Evolutionary conservation across 257 asterid genomes (phyloP).

Genomic region (Fraxinus americana): DNA sequence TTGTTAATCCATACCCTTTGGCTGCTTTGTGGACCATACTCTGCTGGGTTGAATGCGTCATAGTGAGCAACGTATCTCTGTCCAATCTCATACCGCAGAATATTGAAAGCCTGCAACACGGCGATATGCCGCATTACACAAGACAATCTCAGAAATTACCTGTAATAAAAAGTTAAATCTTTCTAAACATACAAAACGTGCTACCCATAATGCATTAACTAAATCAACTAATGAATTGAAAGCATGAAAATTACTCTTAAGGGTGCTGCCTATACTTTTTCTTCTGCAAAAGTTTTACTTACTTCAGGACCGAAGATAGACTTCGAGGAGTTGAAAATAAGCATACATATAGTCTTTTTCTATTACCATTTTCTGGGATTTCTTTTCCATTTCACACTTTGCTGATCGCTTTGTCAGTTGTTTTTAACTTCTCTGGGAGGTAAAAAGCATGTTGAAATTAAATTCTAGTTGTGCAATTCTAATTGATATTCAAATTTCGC

Average conservation of each 20-base stretch:
- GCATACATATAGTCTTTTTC: no score
- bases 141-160: slow-evolving; percentile 50
- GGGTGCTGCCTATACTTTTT: neutral
- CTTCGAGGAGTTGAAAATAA: no score
- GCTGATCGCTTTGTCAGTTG: neutral
- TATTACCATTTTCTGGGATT: neutral
- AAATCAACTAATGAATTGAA: neutral
- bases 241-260: neutral
- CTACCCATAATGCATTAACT: slow-evolving; percentile 13
- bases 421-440: neutral
- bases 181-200: slow-evolving; percentile 28
- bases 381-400: neutral
- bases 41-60: slow-evolving; percentile 73
- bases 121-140: slow-evolving; percentile 41
- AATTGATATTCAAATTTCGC: no score
- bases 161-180: slow-evolving; percentile 38
- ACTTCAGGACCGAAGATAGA: neutral
- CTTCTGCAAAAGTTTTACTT: slow-evolving; percentile 4
- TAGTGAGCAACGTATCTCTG: slow-evolving; percentile 83
- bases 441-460: neutral
- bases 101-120: slow-evolving; percentile 84
- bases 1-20: slow-evolving; percentile 59
- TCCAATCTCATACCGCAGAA: slow-evolving; percentile 74
- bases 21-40: slow-evolving; percentile 78
- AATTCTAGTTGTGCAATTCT: neutral